phyloP scores from a whole-genome alignment of 2,329 filamentous ascomycete species.

The Pseudogymnoascus sp. region DNA sequence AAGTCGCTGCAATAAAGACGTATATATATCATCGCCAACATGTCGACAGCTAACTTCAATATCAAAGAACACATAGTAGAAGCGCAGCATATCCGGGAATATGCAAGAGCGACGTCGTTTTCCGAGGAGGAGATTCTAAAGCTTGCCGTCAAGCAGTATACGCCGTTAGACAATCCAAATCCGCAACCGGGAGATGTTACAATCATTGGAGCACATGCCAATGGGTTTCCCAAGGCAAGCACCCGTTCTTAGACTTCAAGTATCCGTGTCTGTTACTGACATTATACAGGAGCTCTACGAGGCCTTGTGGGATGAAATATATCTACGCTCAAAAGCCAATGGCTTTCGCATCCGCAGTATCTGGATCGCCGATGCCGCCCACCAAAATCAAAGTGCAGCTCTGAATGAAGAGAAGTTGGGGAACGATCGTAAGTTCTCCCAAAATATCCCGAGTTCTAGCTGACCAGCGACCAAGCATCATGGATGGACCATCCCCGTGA shows the following conservation, averaged over 20 bases:
- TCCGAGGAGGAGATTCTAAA: conserved; percentile 67
- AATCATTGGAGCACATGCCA: conserved; percentile 79
- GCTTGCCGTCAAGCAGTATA: conserved; percentile 81
- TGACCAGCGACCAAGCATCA: conserved; percentile 44
- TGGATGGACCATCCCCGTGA: conserved; percentile 85
- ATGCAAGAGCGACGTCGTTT: conserved; percentile 60
- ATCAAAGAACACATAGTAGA: conserved; percentile 66
- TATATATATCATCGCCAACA: conserved; percentile 9
- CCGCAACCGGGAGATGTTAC: conserved; percentile 72
- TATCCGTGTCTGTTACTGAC: conserved; percentile 7
- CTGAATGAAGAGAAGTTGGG: conserved; percentile 70
- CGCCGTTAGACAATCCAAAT: conserved; percentile 57
- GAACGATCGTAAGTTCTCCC: conserved; percentile 62
- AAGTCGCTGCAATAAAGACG: not conserved
- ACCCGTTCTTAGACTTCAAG: not conserved
- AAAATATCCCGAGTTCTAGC: not conserved
- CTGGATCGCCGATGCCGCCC: conserved; percentile 84
- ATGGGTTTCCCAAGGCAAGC: conserved; percentile 79
- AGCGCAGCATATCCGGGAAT: conserved; percentile 74
- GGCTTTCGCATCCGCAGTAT: conserved; percentile 69
- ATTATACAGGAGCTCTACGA: conserved; percentile 72
- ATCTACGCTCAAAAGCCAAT: conserved; percentile 44
- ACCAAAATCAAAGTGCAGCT: conserved; percentile 71
- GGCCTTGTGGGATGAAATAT: conserved; percentile 78
- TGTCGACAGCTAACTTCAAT: conserved; percentile 39